These are phyloP conservation scores for Candida golubevii DNA, from an alignment of 805 yeast species.

Conservation along the genomic window DNA sequence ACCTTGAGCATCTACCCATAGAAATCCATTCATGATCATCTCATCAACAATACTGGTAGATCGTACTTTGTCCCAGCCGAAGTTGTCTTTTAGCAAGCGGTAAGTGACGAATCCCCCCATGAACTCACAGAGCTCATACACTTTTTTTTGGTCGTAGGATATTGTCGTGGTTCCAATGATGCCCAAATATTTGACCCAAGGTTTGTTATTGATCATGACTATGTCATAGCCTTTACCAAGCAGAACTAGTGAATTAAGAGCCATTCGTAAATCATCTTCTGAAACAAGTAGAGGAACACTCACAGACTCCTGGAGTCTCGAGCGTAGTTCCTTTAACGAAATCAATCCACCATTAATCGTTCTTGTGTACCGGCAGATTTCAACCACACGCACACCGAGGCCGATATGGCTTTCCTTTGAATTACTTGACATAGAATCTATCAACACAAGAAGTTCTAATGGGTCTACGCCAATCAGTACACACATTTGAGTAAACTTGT, in stretches of 20 bases:
- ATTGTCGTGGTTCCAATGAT: conserved; percentile 24
- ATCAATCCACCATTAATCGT: conserved; percentile 81
- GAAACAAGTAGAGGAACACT: conserved; percentile 29
- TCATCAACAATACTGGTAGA: conserved; percentile 64
- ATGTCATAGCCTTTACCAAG: conserved; percentile 73
- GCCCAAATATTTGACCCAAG: conserved; percentile 43
- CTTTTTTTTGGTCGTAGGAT: conserved; percentile 58
- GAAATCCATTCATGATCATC: conserved; percentile 74
- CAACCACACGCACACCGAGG: conserved; percentile 69
- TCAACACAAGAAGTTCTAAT: conserved; percentile 35
- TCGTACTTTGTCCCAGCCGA: conserved; percentile 66
- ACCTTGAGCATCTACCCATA: conserved; percentile 74
- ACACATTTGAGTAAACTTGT: conserved; percentile 74
- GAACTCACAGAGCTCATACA: conserved; percentile 71
- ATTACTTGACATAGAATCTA: conserved; percentile 22
- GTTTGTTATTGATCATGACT: conserved; percentile 45
- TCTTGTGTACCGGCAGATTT: conserved; percentile 65
- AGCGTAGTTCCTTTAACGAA: conserved; percentile 43
- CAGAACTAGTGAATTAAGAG: conserved; percentile 48
- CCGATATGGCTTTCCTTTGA: conserved; percentile 58
- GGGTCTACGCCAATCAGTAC: conserved; percentile 83
- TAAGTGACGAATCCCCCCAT: conserved; percentile 69
- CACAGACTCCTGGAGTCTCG: conserved; percentile 27
- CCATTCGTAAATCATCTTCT: conserved; percentile 51
- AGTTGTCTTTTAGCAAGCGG: conserved; percentile 64